Conservation (phyloP, 768 basidiomycete species). For the Jaapia argillacea region DNA sequence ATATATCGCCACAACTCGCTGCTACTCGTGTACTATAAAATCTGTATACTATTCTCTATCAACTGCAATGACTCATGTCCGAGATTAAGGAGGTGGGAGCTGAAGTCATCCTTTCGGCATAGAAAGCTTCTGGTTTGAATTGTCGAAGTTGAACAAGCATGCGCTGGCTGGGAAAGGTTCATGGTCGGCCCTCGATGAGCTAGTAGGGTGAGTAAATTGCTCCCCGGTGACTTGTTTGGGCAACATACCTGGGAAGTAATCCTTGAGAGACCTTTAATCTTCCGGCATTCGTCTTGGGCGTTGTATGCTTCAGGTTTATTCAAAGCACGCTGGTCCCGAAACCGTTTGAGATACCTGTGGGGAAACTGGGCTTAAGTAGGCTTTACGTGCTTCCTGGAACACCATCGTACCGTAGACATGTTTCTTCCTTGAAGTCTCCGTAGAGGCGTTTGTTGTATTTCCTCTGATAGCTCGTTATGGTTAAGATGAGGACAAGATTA, state of each 20-base stretch:
- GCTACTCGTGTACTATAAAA: too few relatives aligned
- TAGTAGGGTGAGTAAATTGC: too few relatives aligned
- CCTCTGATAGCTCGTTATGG: slow-evolving; percentile 30
- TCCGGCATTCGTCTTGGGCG: slow-evolving; percentile 53
- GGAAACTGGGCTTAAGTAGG: background rate
- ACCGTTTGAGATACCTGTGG: slow-evolving; percentile 52
- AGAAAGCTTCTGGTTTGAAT: too few relatives aligned
- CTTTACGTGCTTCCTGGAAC: background rate
- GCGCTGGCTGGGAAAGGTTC: too few relatives aligned
- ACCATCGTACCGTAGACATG: slow-evolving; percentile 46
- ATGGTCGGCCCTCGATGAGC: too few relatives aligned
- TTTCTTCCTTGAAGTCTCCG: slow-evolving; percentile 69
- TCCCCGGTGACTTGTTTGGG: too few relatives aligned
- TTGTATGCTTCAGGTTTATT: slow-evolving; percentile 42
- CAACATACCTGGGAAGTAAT: slow-evolving; percentile 28
- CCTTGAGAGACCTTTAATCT: slow-evolving; percentile 40
- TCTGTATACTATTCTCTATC: too few relatives aligned
- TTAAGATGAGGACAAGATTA: background rate
- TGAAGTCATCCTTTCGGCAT: too few relatives aligned
- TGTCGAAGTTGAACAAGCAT: too few relatives aligned
- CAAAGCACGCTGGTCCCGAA: slow-evolving; percentile 39
- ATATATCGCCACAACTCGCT: too few relatives aligned
- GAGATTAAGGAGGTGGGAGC: too few relatives aligned
- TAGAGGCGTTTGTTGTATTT: slow-evolving; percentile 71
- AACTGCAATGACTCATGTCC: too few relatives aligned